Evolutionary conservation across 768 basidiomycete genomes (phyloP).

Genomic region (Pleurotus tuber-regium): DNA sequence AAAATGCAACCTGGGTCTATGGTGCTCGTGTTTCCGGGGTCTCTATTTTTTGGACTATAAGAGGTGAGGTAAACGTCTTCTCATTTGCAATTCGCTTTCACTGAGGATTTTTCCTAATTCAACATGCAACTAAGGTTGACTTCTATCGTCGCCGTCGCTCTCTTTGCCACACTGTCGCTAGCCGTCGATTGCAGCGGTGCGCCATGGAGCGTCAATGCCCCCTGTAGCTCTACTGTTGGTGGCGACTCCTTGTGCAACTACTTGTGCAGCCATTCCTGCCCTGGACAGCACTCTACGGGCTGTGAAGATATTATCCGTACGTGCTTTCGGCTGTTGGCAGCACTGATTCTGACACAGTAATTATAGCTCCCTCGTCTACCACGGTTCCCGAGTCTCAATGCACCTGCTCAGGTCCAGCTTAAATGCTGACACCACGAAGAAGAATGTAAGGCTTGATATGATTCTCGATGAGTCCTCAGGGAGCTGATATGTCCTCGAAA

Average conservation of each 20-base stretch:
- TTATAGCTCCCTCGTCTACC: conserved; percentile 4
- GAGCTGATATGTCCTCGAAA: no score
- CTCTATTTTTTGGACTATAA: no score
- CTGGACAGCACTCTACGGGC: conserved; percentile 4
- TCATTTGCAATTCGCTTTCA: no score
- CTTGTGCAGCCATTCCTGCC: neutral
- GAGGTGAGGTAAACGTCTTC: no score
- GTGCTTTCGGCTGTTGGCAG: neutral
- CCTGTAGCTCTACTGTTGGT: conserved; percentile 7
- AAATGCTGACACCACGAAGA: no score
- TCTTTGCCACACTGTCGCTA: neutral
- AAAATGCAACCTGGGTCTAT: no score
- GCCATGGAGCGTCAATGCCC: conserved; percentile 4
- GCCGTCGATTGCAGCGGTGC: conserved; percentile 6
- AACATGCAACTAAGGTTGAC: neutral
- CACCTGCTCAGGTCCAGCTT: conserved; percentile 4
- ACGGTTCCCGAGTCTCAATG: conserved; percentile 5
- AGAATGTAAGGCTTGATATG: no score
- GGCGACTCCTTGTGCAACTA: conserved; percentile 3
- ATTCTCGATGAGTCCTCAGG: no score
- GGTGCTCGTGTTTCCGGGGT: no score
- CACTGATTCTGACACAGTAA: neutral
- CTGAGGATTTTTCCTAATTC: no score
- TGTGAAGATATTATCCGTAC: conserved; percentile 7
- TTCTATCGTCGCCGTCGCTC: neutral